Base-by-base conservation (phyloP, 2,329 filamentous ascomycete genomes). In the Teratosphaeria destructans region DNA sequence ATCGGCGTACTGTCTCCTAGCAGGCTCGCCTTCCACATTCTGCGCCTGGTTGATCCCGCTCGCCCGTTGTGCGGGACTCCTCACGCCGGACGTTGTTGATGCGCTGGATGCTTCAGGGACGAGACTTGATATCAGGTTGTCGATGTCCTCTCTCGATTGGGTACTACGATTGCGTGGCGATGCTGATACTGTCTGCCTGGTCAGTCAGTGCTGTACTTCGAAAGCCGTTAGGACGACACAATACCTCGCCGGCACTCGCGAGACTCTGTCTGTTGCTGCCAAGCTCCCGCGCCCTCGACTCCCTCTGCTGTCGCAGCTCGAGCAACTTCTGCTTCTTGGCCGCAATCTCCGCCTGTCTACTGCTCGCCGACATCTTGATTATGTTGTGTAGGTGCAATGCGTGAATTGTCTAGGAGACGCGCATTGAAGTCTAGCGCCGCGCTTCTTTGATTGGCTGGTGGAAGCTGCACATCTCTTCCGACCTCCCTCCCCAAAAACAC, bases 321-420 rank as follows among this genome's bases (percentile, higher is more conserved):
- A 90, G 92, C 69, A 99, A 90, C 81, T 94, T 96, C 64, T 92
- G 93, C 80, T 90, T 93, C 79, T 99, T 99, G 67, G 91, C 92
- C 68, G 94, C 80, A 67, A 99, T 96, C 80, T 99, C 94, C 80
- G 96, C 91, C 79, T 90, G 88, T 69, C 92, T 88, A 81, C 92
- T 79, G 71, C 69, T 34, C 71, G 71, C 68, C 35, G 72, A 72
- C 68, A 72, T 72, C 23, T 16, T 59, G 49, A 32, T 10, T 26
- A 2, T 23, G 10, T 23, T 49, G 19, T 49, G 3, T 23, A 10
- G 23, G 16, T 43, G 54, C 7, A 47, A 5, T 43, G 19, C 54
- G 19, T 47, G 19, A 16, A 43, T 14, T 23, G 16, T 23, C 6
- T 49, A 23, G 43, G 19, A 49, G n/a, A 49, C 43, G 43, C 43